Conservation (phyloP, 2,329 filamentous ascomycete genomes). For the Penicillium sp. region DNA sequence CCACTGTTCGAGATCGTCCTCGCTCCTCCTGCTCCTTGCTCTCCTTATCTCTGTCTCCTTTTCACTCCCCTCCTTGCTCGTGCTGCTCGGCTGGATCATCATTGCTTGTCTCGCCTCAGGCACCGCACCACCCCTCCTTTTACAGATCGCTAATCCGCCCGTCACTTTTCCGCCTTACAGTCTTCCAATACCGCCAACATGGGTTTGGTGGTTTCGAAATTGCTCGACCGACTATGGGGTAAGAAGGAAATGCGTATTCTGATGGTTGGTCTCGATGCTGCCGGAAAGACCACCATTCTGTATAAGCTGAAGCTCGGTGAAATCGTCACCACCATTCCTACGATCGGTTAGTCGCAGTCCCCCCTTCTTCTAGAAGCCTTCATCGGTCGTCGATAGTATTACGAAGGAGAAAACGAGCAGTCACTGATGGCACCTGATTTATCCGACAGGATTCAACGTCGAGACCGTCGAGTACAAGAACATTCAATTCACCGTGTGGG, state of each 20-base stretch:
- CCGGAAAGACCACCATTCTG: conserved; percentile 99
- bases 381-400: neutral
- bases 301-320: conserved; percentile 99
- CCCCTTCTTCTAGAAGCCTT: conserved; percentile 7
- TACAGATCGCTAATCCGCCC: neutral
- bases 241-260: conserved; percentile 99
- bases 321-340: conserved; percentile 98
- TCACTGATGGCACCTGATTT: conserved; percentile 10
- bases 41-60: conserved; percentile 16
- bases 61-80: conserved; percentile 13
- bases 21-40: conserved; percentile 13
- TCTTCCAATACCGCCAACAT: conserved; percentile 58
- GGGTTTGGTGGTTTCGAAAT: conserved; percentile 96
- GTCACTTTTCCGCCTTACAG: conserved; percentile 12
- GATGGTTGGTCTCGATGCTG: conserved; percentile 99
- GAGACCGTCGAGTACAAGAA: conserved; percentile 99
- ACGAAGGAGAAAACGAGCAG: neutral
- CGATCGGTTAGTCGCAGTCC: conserved; percentile 68
- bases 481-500: conserved; percentile 99
- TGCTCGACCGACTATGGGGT: conserved; percentile 94
- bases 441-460: conserved; percentile 83
- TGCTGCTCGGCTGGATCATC: conserved; percentile 5
- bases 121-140: neutral
- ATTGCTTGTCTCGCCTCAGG: conserved; percentile 4
- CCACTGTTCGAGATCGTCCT: conserved; percentile 12